Base-by-base conservation (phyloP, 768 basidiomycete species). In the Hydnum rufescens region DNA sequence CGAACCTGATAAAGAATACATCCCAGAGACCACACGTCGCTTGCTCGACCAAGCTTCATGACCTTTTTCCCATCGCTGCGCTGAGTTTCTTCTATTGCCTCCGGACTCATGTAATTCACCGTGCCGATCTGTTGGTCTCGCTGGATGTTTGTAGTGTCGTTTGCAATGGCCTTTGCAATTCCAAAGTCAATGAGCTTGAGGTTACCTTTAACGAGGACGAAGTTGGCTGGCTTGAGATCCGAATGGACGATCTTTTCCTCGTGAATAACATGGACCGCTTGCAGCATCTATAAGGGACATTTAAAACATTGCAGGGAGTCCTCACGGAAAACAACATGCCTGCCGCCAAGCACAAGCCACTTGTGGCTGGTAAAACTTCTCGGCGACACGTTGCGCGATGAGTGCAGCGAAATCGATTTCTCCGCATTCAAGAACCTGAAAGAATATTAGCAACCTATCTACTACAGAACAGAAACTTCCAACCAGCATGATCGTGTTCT, bases 161-260 rank as follows among this genome's bases (percentile, higher is more conserved):
- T 96, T 18, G 92, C 90, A 58, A 99, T 93, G 5, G 92, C 92
- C 62, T 96, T 96, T 13, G 93, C 92, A 60, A 99, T 99, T n/a
- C 93, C 93, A 61, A 99, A 99, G 64, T 99, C 93, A 58, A 99
- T 99, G 57, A 99, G 69, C 72, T 99, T 99, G 53, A 99, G 70
- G 58, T 88, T 82, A 3, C 93, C 93, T 54, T 82, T 80, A 53
- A 97, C 93, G 29, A 99, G 71, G 22, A 99, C 92, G 58, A 99
- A 99, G 65, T 99, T 99, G 3, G 95, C 93, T 4, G 93, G 93
- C 64, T 99, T 99, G 52, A 97, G 72, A 65, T 99, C 93, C 19
- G 92, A 93, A 66, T 99, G 93, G 2, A 99, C 93, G 56, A 99
- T 95, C 66, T 93, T 93, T 67, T 95, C 90, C 57, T 93, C 86